phyloP scores from a whole-genome alignment of 2,329 filamentous ascomycete species.

The Venturiaceae sp. region DNA sequence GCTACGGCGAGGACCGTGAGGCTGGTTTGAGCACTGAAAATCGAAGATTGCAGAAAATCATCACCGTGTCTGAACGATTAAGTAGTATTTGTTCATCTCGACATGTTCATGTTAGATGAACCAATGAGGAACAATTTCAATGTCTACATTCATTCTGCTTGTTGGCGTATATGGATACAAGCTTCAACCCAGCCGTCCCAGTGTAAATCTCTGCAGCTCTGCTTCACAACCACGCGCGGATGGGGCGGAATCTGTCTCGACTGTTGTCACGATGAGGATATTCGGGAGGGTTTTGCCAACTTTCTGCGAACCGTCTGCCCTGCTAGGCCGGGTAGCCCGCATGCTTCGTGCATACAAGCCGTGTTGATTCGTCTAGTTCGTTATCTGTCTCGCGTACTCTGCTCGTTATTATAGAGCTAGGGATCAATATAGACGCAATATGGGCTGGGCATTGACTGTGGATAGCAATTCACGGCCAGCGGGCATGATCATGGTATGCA shows the following conservation, averaged over 20 bases:
- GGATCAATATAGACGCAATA: neutral
- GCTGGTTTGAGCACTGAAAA: neutral
- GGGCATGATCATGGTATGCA: neutral
- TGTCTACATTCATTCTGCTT: neutral
- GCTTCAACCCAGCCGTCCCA: neutral
- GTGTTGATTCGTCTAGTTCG: neutral
- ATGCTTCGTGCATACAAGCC: neutral
- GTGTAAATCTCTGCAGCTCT: neutral
- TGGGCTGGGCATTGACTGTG: neutral
- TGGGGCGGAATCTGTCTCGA: neutral
- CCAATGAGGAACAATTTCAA: too few species aligned
- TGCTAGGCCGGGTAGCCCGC: neutral
- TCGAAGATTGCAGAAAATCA: neutral
- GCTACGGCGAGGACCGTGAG: neutral
- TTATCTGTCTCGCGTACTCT: neutral
- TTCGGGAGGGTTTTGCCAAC: neutral
- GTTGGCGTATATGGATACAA: neutral
- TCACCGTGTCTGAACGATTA: too few species aligned
- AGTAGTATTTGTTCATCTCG: too few species aligned
- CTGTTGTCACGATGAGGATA: neutral
- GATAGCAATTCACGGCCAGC: neutral
- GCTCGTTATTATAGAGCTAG: neutral
- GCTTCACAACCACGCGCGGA: neutral
- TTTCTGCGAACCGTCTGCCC: neutral
- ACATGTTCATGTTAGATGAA: too few species aligned